phyloP scores from a whole-genome alignment of 2,329 filamentous ascomycete genomes.

The Paraconiothyrium brasiliense region DNA sequence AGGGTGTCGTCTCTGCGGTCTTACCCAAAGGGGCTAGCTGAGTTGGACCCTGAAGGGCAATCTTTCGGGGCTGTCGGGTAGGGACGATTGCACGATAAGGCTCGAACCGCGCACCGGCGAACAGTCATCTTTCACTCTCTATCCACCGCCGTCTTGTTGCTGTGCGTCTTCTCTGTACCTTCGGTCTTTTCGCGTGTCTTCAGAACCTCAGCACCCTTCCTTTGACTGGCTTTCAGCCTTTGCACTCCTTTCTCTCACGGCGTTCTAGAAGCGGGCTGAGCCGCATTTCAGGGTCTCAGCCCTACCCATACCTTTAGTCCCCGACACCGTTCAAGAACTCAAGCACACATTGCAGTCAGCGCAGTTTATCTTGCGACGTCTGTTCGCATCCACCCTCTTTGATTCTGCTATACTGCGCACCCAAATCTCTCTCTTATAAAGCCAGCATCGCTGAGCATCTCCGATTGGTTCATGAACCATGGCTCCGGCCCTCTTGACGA shows the following conservation, averaged over 20 bases:
- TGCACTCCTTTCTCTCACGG: not conserved
- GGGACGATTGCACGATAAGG: slow-evolving; percentile 15
- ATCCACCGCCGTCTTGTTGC: not conserved
- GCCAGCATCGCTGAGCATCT: not conserved
- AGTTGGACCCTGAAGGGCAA: slow-evolving; percentile 17
- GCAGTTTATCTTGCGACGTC: not conserved
- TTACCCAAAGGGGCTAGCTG: not conserved
- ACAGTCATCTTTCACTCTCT: slow-evolving; percentile 15
- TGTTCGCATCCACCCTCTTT: not conserved
- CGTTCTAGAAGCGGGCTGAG: slow-evolving; percentile 3
- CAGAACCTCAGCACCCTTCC: not conserved
- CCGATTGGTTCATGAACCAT: slow-evolving; percentile 23
- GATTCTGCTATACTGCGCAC: not conserved
- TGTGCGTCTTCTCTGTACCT: not conserved
- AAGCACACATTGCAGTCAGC: not conserved
- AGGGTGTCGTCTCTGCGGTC: not conserved
- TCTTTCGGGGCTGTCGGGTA: slow-evolving; percentile 1
- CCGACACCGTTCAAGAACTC: slow-evolving; percentile 3
- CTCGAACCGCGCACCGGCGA: not conserved
- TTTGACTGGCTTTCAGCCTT: not conserved
- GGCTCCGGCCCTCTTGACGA: slow-evolving; percentile 39
- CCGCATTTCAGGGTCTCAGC: slow-evolving; percentile 12
- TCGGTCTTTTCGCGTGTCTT: not conserved
- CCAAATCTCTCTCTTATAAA: no score
- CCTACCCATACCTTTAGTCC: slow-evolving; percentile 8